A percentile compares a stretch with the other conserved stretches of the same genome.
These are phyloP conservation scores for Populus alba DNA, from an alignment of 345 rosid species.

Conservation along the genomic window DNA sequence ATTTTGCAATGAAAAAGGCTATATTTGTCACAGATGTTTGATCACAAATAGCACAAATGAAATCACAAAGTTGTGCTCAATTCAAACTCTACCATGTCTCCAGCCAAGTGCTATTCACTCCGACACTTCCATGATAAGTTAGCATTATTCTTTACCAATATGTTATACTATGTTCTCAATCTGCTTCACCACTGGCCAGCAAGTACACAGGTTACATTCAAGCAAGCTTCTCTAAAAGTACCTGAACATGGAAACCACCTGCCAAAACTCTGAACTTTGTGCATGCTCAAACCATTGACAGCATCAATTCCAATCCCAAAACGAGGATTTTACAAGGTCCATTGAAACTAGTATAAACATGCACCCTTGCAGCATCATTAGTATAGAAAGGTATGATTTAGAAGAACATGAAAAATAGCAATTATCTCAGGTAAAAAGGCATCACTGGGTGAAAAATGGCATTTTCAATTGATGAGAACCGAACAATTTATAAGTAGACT, in stretches of 20 bases:
- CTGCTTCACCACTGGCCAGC: not conserved
- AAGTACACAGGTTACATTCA: not conserved
- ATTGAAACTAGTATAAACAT: too few species aligned
- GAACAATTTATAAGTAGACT: constrained; percentile 8
- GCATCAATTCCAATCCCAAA: too few species aligned
- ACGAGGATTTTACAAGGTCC: too few species aligned
- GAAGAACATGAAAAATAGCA: not conserved
- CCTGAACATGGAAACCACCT: not conserved
- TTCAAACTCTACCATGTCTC: not conserved
- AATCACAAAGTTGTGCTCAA: not conserved
- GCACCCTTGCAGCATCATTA: too few species aligned
- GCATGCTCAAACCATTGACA: not conserved
- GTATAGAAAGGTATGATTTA: not conserved
- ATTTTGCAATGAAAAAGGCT: not conserved
- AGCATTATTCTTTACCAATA: not conserved
- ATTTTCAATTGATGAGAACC: constrained; percentile 7
- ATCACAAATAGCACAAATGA: not conserved
- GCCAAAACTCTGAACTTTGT: not conserved
- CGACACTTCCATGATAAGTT: not conserved
- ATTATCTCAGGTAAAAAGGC: too few species aligned
- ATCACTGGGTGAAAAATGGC: not conserved
- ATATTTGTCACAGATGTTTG: not conserved
- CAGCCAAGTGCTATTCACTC: not conserved
- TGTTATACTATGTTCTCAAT: not conserved
- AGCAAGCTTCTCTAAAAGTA: not conserved